Conservation (phyloP, 2,329 filamentous ascomycete species). For the Ophiostoma fasciatum region DNA sequence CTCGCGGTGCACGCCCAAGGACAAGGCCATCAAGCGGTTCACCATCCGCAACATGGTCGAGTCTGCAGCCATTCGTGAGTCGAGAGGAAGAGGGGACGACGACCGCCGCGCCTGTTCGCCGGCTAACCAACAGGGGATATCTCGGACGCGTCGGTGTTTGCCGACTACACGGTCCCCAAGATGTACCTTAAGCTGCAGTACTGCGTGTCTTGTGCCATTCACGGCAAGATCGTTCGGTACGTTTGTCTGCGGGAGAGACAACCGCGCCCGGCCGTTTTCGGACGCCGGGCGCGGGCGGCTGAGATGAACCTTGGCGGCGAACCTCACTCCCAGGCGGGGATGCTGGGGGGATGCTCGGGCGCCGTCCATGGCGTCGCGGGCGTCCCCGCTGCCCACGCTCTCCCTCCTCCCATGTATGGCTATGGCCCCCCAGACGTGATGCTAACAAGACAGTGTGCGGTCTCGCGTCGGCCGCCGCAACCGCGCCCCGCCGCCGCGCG, state of each 20-base stretch:
- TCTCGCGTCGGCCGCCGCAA: constrained; percentile 95
- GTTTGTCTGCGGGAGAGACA: constrained; percentile 48
- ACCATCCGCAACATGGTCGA: constrained; percentile 99
- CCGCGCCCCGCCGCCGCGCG: constrained; percentile 92
- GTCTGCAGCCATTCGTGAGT: constrained; percentile 99
- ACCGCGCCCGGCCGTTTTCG: constrained; percentile 23
- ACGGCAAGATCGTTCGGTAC: constrained; percentile 99
- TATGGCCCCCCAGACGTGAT: constrained; percentile 13
- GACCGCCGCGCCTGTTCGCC: too few species aligned
- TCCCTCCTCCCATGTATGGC: not conserved
- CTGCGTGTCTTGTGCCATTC: constrained; percentile 99
- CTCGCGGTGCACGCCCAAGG: constrained; percentile 87
- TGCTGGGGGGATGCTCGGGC: too few species aligned
- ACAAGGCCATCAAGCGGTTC: constrained; percentile 99
- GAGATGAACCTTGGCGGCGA: constrained; percentile 28
- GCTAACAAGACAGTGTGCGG: constrained; percentile 64
- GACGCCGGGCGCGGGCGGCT: constrained; percentile 24
- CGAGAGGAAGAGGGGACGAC: too few species aligned
- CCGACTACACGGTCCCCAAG: constrained; percentile 99
- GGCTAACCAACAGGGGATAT: constrained; percentile 71
- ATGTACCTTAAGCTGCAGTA: constrained; percentile 99
- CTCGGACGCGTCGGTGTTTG: constrained; percentile 97
- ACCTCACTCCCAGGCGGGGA: constrained; percentile 2
- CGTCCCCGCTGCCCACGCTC: too few species aligned
- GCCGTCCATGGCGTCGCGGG: too few species aligned